Conservation (phyloP, 1,284 basidiomycete species). For the Apiotrichum gamsii region DNA sequence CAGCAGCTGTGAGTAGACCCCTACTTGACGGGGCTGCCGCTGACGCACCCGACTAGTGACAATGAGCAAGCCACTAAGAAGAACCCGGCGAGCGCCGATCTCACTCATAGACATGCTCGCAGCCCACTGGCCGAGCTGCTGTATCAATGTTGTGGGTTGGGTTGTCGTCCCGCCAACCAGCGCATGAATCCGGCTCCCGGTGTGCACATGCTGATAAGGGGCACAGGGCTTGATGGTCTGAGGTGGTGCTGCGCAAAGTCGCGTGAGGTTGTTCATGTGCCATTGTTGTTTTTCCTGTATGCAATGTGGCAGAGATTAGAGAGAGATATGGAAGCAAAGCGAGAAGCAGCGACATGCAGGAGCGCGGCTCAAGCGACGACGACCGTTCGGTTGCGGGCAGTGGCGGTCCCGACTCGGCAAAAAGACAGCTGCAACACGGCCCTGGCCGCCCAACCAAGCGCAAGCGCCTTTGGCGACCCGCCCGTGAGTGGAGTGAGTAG, state of each 20-base stretch:
- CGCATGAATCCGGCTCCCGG: neutral
- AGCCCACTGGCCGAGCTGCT: constrained; percentile 84
- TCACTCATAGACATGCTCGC: constrained; percentile 13
- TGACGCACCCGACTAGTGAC: neutral
- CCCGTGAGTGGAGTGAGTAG: too few relatives aligned
- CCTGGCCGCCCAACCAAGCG: too few relatives aligned
- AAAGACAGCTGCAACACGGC: too few relatives aligned
- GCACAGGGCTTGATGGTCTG: constrained; percentile 1
- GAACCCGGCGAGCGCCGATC: constrained; percentile 2
- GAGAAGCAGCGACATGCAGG: too few relatives aligned
- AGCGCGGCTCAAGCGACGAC: too few relatives aligned
- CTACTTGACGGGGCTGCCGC: neutral
- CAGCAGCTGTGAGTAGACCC: constrained; percentile 44
- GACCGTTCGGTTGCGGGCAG: too few relatives aligned
- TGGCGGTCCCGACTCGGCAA: too few relatives aligned
- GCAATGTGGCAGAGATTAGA: neutral
- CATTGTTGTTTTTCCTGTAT: neutral
- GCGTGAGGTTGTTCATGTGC: neutral
- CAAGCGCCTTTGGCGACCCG: too few relatives aligned
- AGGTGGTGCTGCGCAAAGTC: neutral
- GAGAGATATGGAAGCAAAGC: neutral
- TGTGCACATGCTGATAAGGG: neutral
- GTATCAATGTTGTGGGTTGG: constrained; percentile 67
- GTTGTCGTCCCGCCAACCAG: too few relatives aligned
- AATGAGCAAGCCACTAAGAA: too few relatives aligned